Percentiles rank a stretch among this genome's conserved stretches.
These are phyloP conservation scores for Penicillium pancosmium DNA, from an alignment of 495 filamentous ascomycete species.

Conservation along the genomic window DNA sequence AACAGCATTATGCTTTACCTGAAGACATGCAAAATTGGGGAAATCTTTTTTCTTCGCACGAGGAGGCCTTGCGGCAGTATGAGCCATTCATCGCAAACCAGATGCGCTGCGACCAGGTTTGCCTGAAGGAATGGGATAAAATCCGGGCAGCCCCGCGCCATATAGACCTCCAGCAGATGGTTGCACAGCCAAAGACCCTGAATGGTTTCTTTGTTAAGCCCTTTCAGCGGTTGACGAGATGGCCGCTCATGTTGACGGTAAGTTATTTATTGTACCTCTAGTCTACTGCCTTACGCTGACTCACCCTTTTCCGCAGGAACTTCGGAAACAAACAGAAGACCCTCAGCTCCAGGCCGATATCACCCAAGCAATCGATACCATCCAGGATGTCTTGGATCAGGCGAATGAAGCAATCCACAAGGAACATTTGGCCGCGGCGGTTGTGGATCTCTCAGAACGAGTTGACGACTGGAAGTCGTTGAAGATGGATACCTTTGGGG, in stretches of 20 bases:
- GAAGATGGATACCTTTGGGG: slow-evolving; percentile 85
- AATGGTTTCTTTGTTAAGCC: slow-evolving; percentile 94
- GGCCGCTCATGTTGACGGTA: slow-evolving; percentile 87
- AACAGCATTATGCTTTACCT: slow-evolving; percentile 86
- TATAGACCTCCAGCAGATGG: slow-evolving; percentile 62
- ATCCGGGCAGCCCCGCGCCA: slow-evolving; percentile 57
- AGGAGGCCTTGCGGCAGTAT: slow-evolving; percentile 85
- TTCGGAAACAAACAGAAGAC: slow-evolving; percentile 80
- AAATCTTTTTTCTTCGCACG: slow-evolving; percentile 73
- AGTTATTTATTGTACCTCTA: slow-evolving; percentile 21
- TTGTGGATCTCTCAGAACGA: slow-evolving; percentile 76
- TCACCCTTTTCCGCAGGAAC: slow-evolving; percentile 57
- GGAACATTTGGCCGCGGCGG: slow-evolving; percentile 75
- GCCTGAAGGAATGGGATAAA: slow-evolving; percentile 56
- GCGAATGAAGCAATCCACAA: slow-evolving; percentile 90
- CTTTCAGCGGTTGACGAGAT: slow-evolving; percentile 93
- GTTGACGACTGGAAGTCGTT: slow-evolving; percentile 99
- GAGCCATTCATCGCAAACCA: slow-evolving; percentile 97
- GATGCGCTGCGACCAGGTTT: slow-evolving; percentile 53
- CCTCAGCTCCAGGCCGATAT: slow-evolving; percentile 70
- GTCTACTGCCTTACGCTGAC: neutral
- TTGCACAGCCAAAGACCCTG: slow-evolving; percentile 61
- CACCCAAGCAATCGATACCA: slow-evolving; percentile 68
- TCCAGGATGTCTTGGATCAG: slow-evolving; percentile 73
- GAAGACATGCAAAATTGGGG: slow-evolving; percentile 89